These are phyloP conservation scores for Sclerotinia glacialis DNA, from an alignment of 2,329 filamentous ascomycete genomes.

Conservation along the genomic window DNA sequence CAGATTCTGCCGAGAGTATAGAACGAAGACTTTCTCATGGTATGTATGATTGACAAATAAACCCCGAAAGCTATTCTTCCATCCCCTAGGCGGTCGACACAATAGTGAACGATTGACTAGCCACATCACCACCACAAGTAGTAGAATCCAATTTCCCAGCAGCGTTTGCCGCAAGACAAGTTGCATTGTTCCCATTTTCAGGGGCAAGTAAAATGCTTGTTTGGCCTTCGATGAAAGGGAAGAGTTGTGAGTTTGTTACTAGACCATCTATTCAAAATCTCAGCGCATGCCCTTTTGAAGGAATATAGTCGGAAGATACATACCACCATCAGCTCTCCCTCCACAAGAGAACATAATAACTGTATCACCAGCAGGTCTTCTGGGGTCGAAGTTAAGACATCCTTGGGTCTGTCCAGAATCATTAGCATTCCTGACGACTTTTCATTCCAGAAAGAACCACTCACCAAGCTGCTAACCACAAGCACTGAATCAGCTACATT, in stretches of 20 bases:
- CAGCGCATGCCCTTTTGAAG: neutral
- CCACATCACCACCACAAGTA: slow-evolving; percentile 25
- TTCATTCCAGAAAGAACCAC: slow-evolving; percentile 19
- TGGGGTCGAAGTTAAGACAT: slow-evolving; percentile 57
- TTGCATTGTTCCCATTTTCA: slow-evolving; percentile 44
- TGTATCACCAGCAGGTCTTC: slow-evolving; percentile 50
- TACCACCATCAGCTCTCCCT: slow-evolving; percentile 52
- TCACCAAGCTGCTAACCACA: slow-evolving; percentile 52
- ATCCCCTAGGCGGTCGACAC: slow-evolving; percentile 2
- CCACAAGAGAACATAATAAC: slow-evolving; percentile 59
- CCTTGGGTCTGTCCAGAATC: slow-evolving; percentile 48
- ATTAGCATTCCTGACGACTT: neutral
- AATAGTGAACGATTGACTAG: slow-evolving; percentile 30
- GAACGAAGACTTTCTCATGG: too few relatives aligned
- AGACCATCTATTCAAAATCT: slow-evolving; percentile 32
- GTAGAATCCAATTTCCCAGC: slow-evolving; percentile 31
- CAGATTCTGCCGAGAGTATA: too few relatives aligned
- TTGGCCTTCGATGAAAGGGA: slow-evolving; percentile 45
- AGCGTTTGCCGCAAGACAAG: slow-evolving; percentile 44
- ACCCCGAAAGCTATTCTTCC: neutral
- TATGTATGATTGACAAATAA: too few relatives aligned
- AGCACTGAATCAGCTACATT: slow-evolving; percentile 47
- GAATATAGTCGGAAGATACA: neutral
- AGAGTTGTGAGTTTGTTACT: slow-evolving; percentile 47
- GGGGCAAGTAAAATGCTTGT: slow-evolving; percentile 47